Evolutionary conservation across 768 basidiomycete species (phyloP), one percentile per base, ranked within the genome.

Genomic region (Pulveroboletus frians): DNA sequence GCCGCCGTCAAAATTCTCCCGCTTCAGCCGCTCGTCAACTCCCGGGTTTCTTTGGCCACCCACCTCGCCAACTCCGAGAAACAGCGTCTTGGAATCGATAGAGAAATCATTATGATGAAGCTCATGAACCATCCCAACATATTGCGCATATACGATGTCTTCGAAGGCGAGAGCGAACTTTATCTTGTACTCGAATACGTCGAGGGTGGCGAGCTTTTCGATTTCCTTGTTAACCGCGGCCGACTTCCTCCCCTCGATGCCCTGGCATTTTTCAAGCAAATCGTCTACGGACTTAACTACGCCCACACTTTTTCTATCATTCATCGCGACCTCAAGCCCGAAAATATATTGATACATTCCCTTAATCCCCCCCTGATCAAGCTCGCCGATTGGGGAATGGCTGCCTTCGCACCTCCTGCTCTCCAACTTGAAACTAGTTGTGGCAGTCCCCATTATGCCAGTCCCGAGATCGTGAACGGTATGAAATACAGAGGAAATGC

Each of bases 311-410:
- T 96, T 75, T 94, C 93, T 55, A 96, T 98, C 70, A 92, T 92
- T 52, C 95, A 97, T 70, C 89, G 95, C 21, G 95, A 99, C 69
- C 82, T 99, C 59, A 98, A 98, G 68, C 95, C 95, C 3, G 95
- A 98, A 73, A 97, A 97, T 63, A 88, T 98, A 44, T 76, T 99
- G 34, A 87, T 98, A 46, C 87, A 93, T 40, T 85, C 86, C 37
- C 71, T 89, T 47, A 76, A 79, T 32, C 86, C 86, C 27, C 85
- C 85, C 32, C 76, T 92, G 61, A 79, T 98, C 73, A 98, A 97
- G 75, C 88, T 98, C 37, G 94, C 92, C 20, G 95, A 97, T 69
- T 97, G 95, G 83, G 95, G 95, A 18, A 96, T 97, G 95, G 94
- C 95, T 21, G 90, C 94, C 9, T 90, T 96, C 62, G 90, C 92